Conservation (phyloP, 1,139 yeast genomes). For the Petasospora rhodanensis region DNA sequence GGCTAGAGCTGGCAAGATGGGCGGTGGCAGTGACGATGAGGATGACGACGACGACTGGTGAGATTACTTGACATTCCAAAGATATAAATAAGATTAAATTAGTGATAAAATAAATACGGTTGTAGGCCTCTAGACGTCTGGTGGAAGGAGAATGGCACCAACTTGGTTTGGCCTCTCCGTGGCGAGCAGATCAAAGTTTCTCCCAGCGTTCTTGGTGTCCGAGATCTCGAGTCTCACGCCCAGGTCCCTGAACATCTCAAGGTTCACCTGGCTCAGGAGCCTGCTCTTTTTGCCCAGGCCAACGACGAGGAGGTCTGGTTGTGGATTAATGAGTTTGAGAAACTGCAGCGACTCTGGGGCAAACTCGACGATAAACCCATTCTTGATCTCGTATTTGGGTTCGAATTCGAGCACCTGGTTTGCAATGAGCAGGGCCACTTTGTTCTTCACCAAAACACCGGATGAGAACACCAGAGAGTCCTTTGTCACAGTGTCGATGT, state of each 20-base stretch:
- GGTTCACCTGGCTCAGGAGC: constrained; percentile 52
- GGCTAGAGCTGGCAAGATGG: constrained; percentile 75
- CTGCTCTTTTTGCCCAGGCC: constrained; percentile 67
- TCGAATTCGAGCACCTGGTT: constrained; percentile 62
- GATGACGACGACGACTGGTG: constrained; percentile 42
- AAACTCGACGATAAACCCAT: constrained; percentile 43
- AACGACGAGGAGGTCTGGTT: constrained; percentile 69
- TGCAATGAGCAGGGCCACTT: constrained; percentile 48
- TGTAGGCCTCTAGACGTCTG: constrained; percentile 11
- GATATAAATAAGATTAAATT: constrained; percentile 1
- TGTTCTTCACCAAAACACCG: constrained; percentile 43
- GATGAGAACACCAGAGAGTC: constrained; percentile 44
- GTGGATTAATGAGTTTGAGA: constrained; percentile 60
- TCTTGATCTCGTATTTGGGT: constrained; percentile 28
- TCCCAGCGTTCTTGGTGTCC: constrained; percentile 64
- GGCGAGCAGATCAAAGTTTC: constrained; percentile 67
- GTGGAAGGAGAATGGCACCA: constrained; percentile 16
- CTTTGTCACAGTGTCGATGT: constrained; percentile 41
- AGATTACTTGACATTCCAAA: background rate
- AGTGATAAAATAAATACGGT: constrained; percentile 2
- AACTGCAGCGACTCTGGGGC: constrained; percentile 40
- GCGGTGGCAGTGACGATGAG: constrained; percentile 71
- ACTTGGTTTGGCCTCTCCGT: constrained; percentile 59
- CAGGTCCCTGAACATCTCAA: constrained; percentile 43
- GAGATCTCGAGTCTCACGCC: constrained; percentile 71